Evolutionary conservation across 1,139 yeast genomes (phyloP), one percentile per base, ranked within the genome.

Genomic region (Hyphopichia burtonii): DNA sequence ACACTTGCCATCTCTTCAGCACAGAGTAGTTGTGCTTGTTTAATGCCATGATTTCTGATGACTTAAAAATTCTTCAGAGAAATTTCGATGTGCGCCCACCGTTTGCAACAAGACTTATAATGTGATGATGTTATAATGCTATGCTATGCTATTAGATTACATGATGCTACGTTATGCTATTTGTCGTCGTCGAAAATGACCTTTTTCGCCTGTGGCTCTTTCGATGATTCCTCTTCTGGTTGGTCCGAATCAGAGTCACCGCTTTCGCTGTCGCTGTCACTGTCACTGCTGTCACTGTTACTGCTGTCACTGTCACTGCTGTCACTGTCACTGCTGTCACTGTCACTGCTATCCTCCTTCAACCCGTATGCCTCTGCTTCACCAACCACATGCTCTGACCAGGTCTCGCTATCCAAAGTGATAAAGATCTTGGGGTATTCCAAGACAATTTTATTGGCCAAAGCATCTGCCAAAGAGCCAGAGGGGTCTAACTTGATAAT

Each of bases 381-480:
- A 5, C 41, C 43, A 1, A 51, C 50, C 2, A 51, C 45, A 19
- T 41, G 44, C 2, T 52, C 56, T 9, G 42, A 43, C 42, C 58
- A 40, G 0, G 48, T 44, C 1, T 46, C 50, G 2, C 46, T 48
- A 20, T 45, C 40, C 14, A 53, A 48, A 1, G 76, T 63, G 4
- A 86, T 69, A 45, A 69, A 75, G 4, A 88, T 66, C 0, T 91
- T 84, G 0, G 96, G 96, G 52, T 76, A 88, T 57, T 89, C 96
- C 32, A 89, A 65, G 0, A 90, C 87, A 0, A 82, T 71, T 44
- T 74, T 71, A 40, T 80, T 80, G 42, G 68, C 63, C 32, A 90
- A 56, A 1, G 70, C 71, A 14, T 76, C 80, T 0, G 71, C 73
- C 35, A 80, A 52, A 2, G 54, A 25, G 3, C 37, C 40, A 1